Base-by-base conservation (phyloP, 2,329 filamentous ascomycete species). In the Penicillium sp. region DNA sequence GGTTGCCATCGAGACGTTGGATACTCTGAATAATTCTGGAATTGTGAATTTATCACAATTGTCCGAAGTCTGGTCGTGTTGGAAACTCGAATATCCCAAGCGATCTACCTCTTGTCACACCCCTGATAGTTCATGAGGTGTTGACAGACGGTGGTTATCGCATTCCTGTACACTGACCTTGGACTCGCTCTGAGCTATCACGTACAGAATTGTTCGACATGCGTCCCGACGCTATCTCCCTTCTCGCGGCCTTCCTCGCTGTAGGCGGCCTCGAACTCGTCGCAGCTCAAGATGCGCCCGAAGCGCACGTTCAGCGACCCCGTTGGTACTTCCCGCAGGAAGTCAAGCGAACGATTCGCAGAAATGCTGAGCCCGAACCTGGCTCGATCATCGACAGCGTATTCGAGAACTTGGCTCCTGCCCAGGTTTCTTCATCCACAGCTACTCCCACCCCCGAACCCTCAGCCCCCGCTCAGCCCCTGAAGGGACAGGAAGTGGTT, bases 321-420 rank as follows among this genome's bases (percentile, higher is more conserved):
- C 71, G 69, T 32, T 72, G 68, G 61, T 72, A 73, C 46, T 66
- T 72, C 50, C 66, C 70, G 11, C 68, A 66, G 32, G 67, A 70
- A n/a, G 56, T 74, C 47, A 73, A 71, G 61, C 64, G 69, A 45
- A 57, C 50, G 13, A 40, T 65, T 34, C 56, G 44, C 38, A 61
- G 51, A 20, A 51, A 34, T 45, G 31, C 49, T 20, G 37, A 51
- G 22, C 5, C 37, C 26, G 38, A 50, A 34, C 24, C 50, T 18
- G 40, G 29, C 32, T 45, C 49, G 16, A 20, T 46, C 18, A n/a
- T 59, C 18, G 20, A 53, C 20, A 32, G 29, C 8, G n/a, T 53
- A 7, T 26, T 56, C 22, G 50, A 55, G 13, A 50, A 60, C 14
- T 16, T 53, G 24, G 22, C 32, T 24, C 22, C 16, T 32, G 46